Percentiles rank a stretch among this genome's conserved stretches.
These are phyloP conservation scores for Rhododendron williamsianum DNA, from an alignment of 148 eudicot species.

Conservation along the genomic window DNA sequence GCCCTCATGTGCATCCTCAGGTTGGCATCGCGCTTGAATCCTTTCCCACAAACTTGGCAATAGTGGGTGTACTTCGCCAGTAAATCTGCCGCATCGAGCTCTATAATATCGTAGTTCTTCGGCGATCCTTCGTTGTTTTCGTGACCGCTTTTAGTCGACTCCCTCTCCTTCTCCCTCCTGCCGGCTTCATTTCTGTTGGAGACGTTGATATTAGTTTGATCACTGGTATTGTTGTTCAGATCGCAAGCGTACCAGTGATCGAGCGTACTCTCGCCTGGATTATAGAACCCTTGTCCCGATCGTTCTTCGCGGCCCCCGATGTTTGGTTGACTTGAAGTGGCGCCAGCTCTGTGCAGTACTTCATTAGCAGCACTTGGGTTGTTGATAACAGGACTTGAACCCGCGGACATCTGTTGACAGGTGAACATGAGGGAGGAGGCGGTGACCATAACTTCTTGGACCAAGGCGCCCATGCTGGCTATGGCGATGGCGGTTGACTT, in stretches of 20 bases:
- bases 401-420: constrained; percentile 57
- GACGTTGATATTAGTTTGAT: background rate
- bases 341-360: background rate
- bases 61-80: constrained; percentile 80
- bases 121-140: background rate
- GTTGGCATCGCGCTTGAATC: constrained; percentile 86
- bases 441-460: constrained; percentile 61
- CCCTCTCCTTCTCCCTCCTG: background rate
- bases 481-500: constrained; percentile 29
- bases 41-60: constrained; percentile 80
- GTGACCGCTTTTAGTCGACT: background rate
- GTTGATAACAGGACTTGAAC: background rate
- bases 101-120: constrained; percentile 33
- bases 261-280: constrained; percentile 3
- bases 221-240: background rate
- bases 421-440: constrained; percentile 74
- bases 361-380: background rate
- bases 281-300: constrained; percentile 4
- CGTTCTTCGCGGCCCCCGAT: background rate
- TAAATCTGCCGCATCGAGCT: constrained; percentile 45
- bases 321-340: background rate
- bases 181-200: background rate
- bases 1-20: constrained; percentile 96
- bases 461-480: constrained; percentile 39
- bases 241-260: constrained; percentile 7